Evolutionary conservation across 1,139 yeast species (phyloP).

Genomic region (Meyerozyma carpophila): DNA sequence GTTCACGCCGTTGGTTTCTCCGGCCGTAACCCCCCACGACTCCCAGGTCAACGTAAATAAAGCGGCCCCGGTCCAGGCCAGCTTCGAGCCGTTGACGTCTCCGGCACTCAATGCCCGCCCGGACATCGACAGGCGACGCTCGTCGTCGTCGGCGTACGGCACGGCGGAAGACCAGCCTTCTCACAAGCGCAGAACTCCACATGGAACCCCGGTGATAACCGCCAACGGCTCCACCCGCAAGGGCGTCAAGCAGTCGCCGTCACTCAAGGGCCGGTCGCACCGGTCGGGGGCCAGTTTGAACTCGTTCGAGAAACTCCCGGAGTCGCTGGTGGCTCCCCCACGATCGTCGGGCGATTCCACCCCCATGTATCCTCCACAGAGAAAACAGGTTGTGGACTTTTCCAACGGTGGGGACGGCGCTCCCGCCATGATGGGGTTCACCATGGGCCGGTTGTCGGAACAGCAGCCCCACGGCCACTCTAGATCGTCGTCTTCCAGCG

Average conservation of each 20-base stretch:
- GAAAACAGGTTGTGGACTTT: constrained; percentile 16
- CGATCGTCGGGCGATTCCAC: constrained; percentile 15
- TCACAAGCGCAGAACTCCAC: constrained; percentile 41
- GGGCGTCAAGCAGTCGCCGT: constrained; percentile 16
- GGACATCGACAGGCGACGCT: constrained; percentile 24
- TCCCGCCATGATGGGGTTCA: constrained; percentile 38
- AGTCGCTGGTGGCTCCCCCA: constrained; percentile 21
- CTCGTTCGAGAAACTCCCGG: constrained; percentile 33
- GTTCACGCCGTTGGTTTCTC: constrained; percentile 73
- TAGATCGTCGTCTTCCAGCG: constrained; percentile 3
- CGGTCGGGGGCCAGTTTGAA: constrained; percentile 9
- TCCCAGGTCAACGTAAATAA: constrained; percentile 19
- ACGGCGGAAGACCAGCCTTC: constrained; percentile 20
- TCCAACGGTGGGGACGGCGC: constrained; percentile 3
- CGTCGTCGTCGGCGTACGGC: constrained; percentile 31
- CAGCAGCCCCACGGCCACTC: constrained; percentile 15
- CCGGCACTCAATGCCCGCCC: constrained; percentile 57
- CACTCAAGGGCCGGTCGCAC: constrained; percentile 12
- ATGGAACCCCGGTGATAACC: constrained; percentile 41
- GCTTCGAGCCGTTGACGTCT: constrained; percentile 52
- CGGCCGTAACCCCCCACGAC: constrained; percentile 66
- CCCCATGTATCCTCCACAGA: constrained; percentile 39
- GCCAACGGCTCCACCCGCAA: constrained; percentile 16
- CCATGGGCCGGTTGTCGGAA: constrained; percentile 44
- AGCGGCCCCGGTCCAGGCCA: constrained; percentile 27